Conservation (phyloP, 2,329 filamentous ascomycete genomes). For the Mariannaea sp. region DNA sequence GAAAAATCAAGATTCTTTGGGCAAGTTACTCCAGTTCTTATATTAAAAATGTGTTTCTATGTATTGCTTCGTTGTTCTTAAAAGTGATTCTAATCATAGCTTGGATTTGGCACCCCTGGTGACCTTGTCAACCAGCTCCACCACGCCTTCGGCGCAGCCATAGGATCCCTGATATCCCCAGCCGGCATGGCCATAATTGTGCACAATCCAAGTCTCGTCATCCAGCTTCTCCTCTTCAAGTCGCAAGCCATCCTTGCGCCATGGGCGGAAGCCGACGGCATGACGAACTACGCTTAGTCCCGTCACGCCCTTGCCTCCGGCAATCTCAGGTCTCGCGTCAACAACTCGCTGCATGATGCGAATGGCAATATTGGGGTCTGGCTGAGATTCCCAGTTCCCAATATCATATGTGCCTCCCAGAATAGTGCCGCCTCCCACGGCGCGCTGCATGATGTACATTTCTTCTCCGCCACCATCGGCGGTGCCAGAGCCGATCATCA, state of each 20-base stretch:
- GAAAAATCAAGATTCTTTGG: background rate
- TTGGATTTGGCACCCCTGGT: slow-evolving; percentile 35
- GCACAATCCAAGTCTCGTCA: slow-evolving; percentile 69
- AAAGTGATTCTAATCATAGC: slow-evolving; percentile 28
- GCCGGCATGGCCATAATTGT: slow-evolving; percentile 80
- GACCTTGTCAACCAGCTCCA: slow-evolving; percentile 70
- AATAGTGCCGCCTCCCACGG: slow-evolving; percentile 79
- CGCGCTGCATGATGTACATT: slow-evolving; percentile 82
- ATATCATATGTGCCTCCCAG: slow-evolving; percentile 86
- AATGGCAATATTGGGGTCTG: slow-evolving; percentile 77
- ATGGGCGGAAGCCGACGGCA: slow-evolving; percentile 79
- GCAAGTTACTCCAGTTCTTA: background rate
- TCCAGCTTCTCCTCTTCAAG: slow-evolving; percentile 63
- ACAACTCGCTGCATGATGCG: slow-evolving; percentile 84
- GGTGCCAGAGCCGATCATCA: slow-evolving; percentile 72
- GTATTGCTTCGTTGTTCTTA: background rate
- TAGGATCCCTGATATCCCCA: slow-evolving; percentile 76
- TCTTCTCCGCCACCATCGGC: slow-evolving; percentile 75
- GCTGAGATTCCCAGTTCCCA: slow-evolving; percentile 76
- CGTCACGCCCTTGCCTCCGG: slow-evolving; percentile 69
- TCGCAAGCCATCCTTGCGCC: slow-evolving; percentile 72
- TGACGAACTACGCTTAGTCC: slow-evolving; percentile 78
- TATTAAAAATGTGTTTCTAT: background rate
- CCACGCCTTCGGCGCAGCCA: slow-evolving; percentile 70
- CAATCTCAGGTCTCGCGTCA: slow-evolving; percentile 66